A percentile compares a stretch with the other conserved stretches of the same genome.
These are phyloP conservation scores for Alternaria sp. DNA, from an alignment of 2,329 filamentous ascomycete genomes.

Conservation along the genomic window DNA sequence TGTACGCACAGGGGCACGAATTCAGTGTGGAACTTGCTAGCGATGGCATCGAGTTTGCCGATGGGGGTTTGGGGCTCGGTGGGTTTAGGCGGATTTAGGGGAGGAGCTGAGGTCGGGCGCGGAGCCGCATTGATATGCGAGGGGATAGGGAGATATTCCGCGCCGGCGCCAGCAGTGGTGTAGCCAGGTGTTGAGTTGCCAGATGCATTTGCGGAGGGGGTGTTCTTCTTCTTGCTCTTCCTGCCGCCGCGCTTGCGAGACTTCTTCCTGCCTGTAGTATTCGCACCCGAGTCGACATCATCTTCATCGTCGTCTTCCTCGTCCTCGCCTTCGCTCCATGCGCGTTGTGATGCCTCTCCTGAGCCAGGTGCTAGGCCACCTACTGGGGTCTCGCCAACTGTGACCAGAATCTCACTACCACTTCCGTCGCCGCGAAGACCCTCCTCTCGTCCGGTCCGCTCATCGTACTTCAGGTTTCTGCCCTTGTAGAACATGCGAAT, in stretches of 20 bases:
- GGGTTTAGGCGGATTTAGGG: conserved; percentile 38
- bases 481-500: conserved; percentile 80
- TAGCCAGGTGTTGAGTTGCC: conserved; percentile 55
- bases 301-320: conserved; percentile 52
- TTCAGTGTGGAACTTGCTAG: conserved; percentile 68
- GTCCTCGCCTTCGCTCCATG: conserved; percentile 48
- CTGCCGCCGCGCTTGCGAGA: conserved; percentile 48
- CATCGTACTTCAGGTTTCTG: conserved; percentile 71
- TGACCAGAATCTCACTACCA: conserved; percentile 66
- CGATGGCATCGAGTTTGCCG: conserved; percentile 73
- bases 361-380: conserved; percentile 52
- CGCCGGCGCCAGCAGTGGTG: conserved; percentile 39
- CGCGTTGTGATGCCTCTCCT: conserved; percentile 44
- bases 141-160: conserved; percentile 52
- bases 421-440: conserved; percentile 66
- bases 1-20: conserved; percentile 71
- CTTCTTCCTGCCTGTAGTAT: conserved; percentile 46
- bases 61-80: conserved; percentile 44
- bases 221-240: conserved; percentile 58
- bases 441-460: conserved; percentile 65
- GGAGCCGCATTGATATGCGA: conserved; percentile 46
- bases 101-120: conserved; percentile 46
- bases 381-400: conserved; percentile 62
- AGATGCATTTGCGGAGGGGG: conserved; percentile 52
- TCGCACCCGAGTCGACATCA: conserved; percentile 40